These are phyloP conservation scores for Pochonia chlamydosporia DNA, from an alignment of 2,329 filamentous ascomycete species.

Conservation along the genomic window DNA sequence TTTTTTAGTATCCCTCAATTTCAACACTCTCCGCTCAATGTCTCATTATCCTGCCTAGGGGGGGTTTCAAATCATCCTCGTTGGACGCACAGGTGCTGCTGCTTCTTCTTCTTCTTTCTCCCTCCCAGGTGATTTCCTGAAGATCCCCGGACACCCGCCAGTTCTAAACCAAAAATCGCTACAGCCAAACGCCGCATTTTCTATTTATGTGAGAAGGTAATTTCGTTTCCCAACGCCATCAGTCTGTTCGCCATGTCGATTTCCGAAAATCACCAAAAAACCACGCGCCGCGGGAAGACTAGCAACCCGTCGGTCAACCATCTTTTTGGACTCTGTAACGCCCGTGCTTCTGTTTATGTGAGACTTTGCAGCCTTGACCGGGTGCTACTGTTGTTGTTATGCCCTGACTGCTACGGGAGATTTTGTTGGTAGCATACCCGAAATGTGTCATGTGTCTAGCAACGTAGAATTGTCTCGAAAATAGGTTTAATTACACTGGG, in stretches of 20 bases:
- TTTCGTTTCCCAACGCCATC: background rate
- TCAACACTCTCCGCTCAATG: conserved; percentile 4
- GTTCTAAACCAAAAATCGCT: no score
- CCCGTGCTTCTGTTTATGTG: background rate
- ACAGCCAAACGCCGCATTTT: background rate
- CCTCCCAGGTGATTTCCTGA: background rate
- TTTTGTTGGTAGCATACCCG: background rate
- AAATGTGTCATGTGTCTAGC: background rate
- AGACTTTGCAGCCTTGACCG: background rate
- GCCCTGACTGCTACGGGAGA: background rate
- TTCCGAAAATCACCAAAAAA: background rate
- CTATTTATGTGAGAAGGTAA: background rate
- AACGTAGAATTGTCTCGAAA: background rate
- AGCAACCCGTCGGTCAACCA: no score
- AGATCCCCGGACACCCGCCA: no score
- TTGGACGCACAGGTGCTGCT: background rate
- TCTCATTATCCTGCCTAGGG: conserved; percentile 2
- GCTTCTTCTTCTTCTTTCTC: background rate
- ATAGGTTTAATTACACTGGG: background rate
- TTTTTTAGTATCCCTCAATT: conserved; percentile 9
- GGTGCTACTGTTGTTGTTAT: background rate
- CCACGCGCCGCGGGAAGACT: background rate
- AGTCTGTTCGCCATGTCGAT: background rate
- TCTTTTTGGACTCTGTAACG: no score
- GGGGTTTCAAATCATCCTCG: conserved; percentile 2